Evolutionary conservation across 1,284 basidiomycete species (phyloP), one percentile per base, ranked within the genome.

Genomic region (Trichosporon faecale): DNA sequence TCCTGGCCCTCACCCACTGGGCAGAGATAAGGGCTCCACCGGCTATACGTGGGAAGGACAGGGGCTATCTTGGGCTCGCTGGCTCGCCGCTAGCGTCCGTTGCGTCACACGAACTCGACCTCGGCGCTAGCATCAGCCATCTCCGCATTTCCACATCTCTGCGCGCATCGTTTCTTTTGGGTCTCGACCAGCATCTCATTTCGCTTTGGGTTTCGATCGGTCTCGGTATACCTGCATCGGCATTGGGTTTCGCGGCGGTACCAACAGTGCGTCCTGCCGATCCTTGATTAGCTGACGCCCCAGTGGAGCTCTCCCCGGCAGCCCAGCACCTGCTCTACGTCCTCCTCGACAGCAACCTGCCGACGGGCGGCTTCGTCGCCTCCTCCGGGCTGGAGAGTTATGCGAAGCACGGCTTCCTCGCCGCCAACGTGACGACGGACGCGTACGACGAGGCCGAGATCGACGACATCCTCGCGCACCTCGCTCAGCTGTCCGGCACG

Each of bases 321-420:
- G 29, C 69, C 23, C 52, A 65, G 31, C 83, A 84, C 72, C 75
- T 82, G 55, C 76, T 84, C 37, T 83, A 79, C 74, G 75, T 83
- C 70, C 95, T 99, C 82, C 91, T 92, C 37, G 94, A 96, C 84
- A 89, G 94, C 29, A 98, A 99, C 85, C 88, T 99, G 65, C 96
- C 96, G 9, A 98, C 91, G 76, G 97, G 98, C 88, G 95, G 92
- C 88, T 98, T 98, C 86, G 94, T 98, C 88, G 97, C 93, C 88
- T 90, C 90, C 0, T 89, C 93, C 1, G 96, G 96, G 0, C 87
- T 98, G 68, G 96, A 99, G 79, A 94, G 94, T 0, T 95, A 90
- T 79, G 84, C 88, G 37, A 90, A 92, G 46, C 96, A 99, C 81
- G 95, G 94, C 0, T 91, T 95, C 76, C 83, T 89, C 23, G 52